Base-by-base conservation (phyloP, 1,284 basidiomycete genomes). In the Sporisorium reilianum region DNA sequence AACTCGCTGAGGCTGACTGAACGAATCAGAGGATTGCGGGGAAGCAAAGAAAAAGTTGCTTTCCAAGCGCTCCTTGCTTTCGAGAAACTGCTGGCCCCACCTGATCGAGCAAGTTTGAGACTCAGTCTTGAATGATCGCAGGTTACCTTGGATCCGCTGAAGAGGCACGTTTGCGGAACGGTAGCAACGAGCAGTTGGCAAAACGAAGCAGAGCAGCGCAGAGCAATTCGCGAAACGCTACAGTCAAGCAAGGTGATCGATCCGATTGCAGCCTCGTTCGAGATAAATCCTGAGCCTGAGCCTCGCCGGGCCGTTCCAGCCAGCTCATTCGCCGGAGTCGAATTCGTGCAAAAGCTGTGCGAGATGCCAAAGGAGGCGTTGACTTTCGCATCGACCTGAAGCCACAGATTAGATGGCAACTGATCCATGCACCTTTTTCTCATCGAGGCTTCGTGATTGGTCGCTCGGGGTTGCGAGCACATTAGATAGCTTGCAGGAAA, bases 401-500 rank as follows among this genome's bases (percentile, higher is more conserved):
- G 36, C 25, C 14, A 20, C 44, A 48, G 55, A 56, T 56, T 56
- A 56, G 55, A 56, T 56, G 55, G 12, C 30, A 32, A 32, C 12
- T n/a, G 38, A n/a, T 18, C 23, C 32, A 16, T 30, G 48, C 12
- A 1, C 32, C 5, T 26, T 11, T 25, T 12, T 51, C n/a, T n/a
- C 44, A 64, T 55, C 56, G 20, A 22, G 7, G 23, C 30, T 38
- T 30, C 44, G 6, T 55, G 36, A 64, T 64, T 64, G 63, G 63
- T 28, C 20, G 46, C 30, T 54, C 63, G 63, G 63, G 12, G 34
- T 54, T 64, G 55, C 28, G 55, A 64, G 55, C 63, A 59, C 63
- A 41, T n/a, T 58, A 58, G 51, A 56, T 53, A 48, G 30, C 26
- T 20, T 16, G 5, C 18, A 14, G 20, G 12, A 22, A 10, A 22